Conservation (phyloP, 805 yeast genomes). For the Nakazawaea peltata region DNA sequence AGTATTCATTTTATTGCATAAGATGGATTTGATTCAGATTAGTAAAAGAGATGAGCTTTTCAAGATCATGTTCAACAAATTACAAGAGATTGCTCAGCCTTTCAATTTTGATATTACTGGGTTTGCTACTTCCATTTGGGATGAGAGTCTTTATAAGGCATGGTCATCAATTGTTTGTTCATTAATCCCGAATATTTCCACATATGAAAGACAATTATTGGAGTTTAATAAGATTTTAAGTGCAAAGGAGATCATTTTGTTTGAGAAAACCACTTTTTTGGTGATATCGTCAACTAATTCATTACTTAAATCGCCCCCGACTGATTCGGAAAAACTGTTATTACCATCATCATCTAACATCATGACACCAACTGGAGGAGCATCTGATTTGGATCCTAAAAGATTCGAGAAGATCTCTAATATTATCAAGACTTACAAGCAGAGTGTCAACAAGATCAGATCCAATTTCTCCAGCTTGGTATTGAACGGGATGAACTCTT, state of each 20-base stretch:
- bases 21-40: slow-evolving; percentile 90
- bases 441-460: slow-evolving; percentile 80
- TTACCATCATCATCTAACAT: too few species aligned
- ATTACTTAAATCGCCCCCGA: slow-evolving; percentile 11
- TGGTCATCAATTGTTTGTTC: slow-evolving; percentile 97
- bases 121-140: slow-evolving; percentile 96
- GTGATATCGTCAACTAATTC: slow-evolving; percentile 57
- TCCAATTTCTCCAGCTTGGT: slow-evolving; percentile 75
- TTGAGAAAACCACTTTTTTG: slow-evolving; percentile 89
- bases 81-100: slow-evolving; percentile 68
- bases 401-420: slow-evolving; percentile 91
- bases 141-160: slow-evolving; percentile 89
- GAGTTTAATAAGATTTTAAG: slow-evolving; percentile 66
- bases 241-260: slow-evolving; percentile 84
- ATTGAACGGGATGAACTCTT: slow-evolving; percentile 43
- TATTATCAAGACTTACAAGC: slow-evolving; percentile 90
- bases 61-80: slow-evolving; percentile 72
- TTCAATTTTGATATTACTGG: slow-evolving; percentile 63
- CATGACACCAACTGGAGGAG: slow-evolving; percentile 1
- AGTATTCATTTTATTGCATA: slow-evolving; percentile 85
- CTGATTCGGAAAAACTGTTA: too few species aligned
- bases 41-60: slow-evolving; percentile 82
- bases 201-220: slow-evolving; percentile 67
- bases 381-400: slow-evolving; percentile 65
- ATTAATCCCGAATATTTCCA: slow-evolving; percentile 81